These are phyloP conservation scores for Vigna reflexopilosa DNA, from an alignment of 306 rosid genomes.

Conservation along the genomic window DNA sequence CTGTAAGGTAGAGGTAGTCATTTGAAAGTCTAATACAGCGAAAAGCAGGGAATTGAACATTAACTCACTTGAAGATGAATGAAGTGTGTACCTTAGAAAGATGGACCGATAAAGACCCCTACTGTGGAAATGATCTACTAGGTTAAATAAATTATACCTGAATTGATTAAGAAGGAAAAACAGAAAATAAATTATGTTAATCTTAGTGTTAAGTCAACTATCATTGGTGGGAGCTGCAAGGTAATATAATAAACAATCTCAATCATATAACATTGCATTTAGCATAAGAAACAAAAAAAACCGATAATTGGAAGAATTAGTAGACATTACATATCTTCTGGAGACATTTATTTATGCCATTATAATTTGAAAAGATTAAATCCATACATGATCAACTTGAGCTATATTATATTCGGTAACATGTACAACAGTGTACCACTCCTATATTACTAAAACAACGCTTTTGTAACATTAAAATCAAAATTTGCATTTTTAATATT, in stretches of 20 bases:
- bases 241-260: background rate
- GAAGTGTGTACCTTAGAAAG: slow-evolving; percentile 63
- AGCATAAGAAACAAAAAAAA: slow-evolving; percentile 23
- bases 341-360: background rate
- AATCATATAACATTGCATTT: slow-evolving; percentile 33
- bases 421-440: background rate
- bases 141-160: slow-evolving; percentile 86
- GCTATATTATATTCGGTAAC: background rate
- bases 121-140: slow-evolving; percentile 75
- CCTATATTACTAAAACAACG: slow-evolving; percentile 14
- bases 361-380: slow-evolving; percentile 25
- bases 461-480: background rate
- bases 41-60: slow-evolving; percentile 32
- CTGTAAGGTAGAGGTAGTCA: slow-evolving; percentile 56
- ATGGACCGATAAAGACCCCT: slow-evolving; percentile 90
- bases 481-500: background rate
- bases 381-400: slow-evolving; percentile 14
- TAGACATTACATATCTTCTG: background rate
- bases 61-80: slow-evolving; percentile 24
- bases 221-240: slow-evolving; percentile 10
- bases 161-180: slow-evolving; percentile 44
- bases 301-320: slow-evolving; percentile 13
- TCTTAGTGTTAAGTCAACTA: slow-evolving; percentile 6
- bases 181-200: slow-evolving; percentile 16
- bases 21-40: slow-evolving; percentile 35